Percentiles rank a stretch among this genome's conserved stretches.
Evolutionary conservation across 2,329 filamentous ascomycete species (phyloP).

Genomic region (Aureobasidium zeae): DNA sequence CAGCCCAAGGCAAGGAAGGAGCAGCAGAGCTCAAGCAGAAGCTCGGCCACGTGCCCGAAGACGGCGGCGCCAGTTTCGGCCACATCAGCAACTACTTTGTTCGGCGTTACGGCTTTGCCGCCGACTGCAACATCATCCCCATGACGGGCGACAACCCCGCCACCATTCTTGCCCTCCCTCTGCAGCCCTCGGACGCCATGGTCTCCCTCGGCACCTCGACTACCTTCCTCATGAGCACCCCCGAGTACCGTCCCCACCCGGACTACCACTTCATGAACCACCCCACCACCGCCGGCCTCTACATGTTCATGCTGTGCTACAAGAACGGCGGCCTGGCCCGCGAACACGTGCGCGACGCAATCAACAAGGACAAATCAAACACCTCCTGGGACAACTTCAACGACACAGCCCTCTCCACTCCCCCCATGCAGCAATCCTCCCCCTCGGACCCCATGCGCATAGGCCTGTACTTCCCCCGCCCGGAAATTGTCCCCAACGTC

Average conservation of each 20-base stretch:
- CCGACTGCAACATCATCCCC: slow-evolving; percentile 66
- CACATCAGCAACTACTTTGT: slow-evolving; percentile 70
- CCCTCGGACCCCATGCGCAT: slow-evolving; percentile 59
- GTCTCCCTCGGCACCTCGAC: slow-evolving; percentile 91
- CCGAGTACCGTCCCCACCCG: slow-evolving; percentile 80
- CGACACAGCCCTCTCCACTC: slow-evolving; percentile 55
- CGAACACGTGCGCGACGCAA: slow-evolving; percentile 75
- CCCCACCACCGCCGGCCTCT: slow-evolving; percentile 77
- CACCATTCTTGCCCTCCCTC: slow-evolving; percentile 82
- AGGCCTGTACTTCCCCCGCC: slow-evolving; percentile 89
- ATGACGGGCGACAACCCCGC: slow-evolving; percentile 96
- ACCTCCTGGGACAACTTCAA: slow-evolving; percentile 73
- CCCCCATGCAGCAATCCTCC: slow-evolving; percentile 56
- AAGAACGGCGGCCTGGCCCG: slow-evolving; percentile 94
- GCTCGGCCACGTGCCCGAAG: slow-evolving; percentile 68
- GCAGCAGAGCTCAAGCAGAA: slow-evolving; percentile 61
- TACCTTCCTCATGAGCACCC: slow-evolving; percentile 94
- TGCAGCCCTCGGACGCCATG: slow-evolving; percentile 83
- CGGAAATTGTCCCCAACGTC: slow-evolving; percentile 92
- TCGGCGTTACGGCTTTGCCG: slow-evolving; percentile 64
- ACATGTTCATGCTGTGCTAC: slow-evolving; percentile 99
- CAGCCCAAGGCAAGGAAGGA: slow-evolving; percentile 54
- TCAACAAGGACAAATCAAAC: slow-evolving; percentile 47
- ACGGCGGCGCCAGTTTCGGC: slow-evolving; percentile 74
- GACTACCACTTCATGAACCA: slow-evolving; percentile 98